These are phyloP conservation scores for Beauveria sp. DNA, from an alignment of 2,329 filamentous ascomycete genomes.

Conservation along the genomic window DNA sequence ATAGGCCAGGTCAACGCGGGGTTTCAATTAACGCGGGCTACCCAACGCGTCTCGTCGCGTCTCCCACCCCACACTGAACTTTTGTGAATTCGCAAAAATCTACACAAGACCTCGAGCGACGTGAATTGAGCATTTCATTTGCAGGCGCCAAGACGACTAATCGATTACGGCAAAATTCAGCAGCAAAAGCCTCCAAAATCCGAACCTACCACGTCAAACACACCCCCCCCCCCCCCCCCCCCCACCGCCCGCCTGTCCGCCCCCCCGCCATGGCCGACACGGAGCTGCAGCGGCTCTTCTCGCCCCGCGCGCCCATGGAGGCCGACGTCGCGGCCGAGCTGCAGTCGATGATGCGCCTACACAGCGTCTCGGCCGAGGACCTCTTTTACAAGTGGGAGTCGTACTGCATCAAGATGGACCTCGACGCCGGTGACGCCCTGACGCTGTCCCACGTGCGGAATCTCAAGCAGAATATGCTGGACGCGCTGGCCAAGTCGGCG, in stretches of 20 bases:
- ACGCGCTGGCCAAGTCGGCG: slow-evolving; percentile 64
- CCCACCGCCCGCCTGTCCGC: no score
- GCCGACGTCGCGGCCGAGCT: slow-evolving; percentile 75
- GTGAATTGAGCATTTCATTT: not conserved
- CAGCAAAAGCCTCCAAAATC: not conserved
- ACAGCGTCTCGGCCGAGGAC: slow-evolving; percentile 74
- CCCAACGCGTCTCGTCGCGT: slow-evolving; percentile 9
- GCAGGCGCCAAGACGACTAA: not conserved
- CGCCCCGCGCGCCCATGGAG: slow-evolving; percentile 46
- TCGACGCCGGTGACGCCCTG: slow-evolving; percentile 61
- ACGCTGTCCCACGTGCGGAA: slow-evolving; percentile 63
- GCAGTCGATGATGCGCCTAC: slow-evolving; percentile 76
- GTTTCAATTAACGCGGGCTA: slow-evolving; percentile 10
- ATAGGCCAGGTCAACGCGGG: not conserved
- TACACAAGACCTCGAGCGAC: not conserved
- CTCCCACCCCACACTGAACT: slow-evolving; percentile 9
- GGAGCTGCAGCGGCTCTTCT: slow-evolving; percentile 29
- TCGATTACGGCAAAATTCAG: not conserved
- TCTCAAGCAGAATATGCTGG: slow-evolving; percentile 82
- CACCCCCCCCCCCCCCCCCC: no score
- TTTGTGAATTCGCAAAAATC: not conserved
- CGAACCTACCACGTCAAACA: not conserved
- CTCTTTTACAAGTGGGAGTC: slow-evolving; percentile 99
- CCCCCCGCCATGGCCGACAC: slow-evolving; percentile 27
- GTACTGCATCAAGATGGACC: slow-evolving; percentile 90